These are phyloP conservation scores for Hippophae gyantsensis DNA, from an alignment of 306 rosid species.

Conservation along the genomic window DNA sequence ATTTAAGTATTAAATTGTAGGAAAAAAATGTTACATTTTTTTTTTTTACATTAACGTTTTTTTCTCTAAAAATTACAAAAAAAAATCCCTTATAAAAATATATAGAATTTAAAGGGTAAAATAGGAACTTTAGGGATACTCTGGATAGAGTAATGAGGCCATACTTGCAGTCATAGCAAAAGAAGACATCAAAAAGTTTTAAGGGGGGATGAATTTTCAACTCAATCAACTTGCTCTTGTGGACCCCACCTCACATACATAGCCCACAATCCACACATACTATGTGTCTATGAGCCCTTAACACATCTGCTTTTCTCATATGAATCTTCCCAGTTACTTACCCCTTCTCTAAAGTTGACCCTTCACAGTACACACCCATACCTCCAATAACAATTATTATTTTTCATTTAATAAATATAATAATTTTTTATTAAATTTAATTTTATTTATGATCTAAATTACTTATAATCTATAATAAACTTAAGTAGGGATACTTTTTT, in stretches of 20 bases:
- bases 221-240: slow-evolving; percentile 49
- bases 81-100: too few species aligned
- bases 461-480: too few species aligned
- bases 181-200: slow-evolving; percentile 29
- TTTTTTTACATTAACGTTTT: too few species aligned
- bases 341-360: slow-evolving; percentile 47
- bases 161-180: slow-evolving; percentile 22
- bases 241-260: slow-evolving; percentile 57
- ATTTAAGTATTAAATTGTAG: too few species aligned
- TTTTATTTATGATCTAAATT: too few species aligned
- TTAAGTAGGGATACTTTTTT: too few species aligned
- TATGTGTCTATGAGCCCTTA: slow-evolving; percentile 13
- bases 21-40: too few species aligned
- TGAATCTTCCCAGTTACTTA: slow-evolving; percentile 69
- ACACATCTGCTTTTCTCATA: slow-evolving; percentile 18
- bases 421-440: too few species aligned
- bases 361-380: slow-evolving; percentile 44
- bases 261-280: slow-evolving; percentile 54
- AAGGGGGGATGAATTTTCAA: slow-evolving; percentile 92
- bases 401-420: too few species aligned
- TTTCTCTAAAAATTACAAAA: too few species aligned
- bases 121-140: not conserved
- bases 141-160: slow-evolving; percentile 14
- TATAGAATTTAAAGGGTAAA: not conserved
- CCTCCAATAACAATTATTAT: not conserved